Evolutionary conservation across 257 asterid species (phyloP).

Genomic region (Solanum ahanhuiri): DNA sequence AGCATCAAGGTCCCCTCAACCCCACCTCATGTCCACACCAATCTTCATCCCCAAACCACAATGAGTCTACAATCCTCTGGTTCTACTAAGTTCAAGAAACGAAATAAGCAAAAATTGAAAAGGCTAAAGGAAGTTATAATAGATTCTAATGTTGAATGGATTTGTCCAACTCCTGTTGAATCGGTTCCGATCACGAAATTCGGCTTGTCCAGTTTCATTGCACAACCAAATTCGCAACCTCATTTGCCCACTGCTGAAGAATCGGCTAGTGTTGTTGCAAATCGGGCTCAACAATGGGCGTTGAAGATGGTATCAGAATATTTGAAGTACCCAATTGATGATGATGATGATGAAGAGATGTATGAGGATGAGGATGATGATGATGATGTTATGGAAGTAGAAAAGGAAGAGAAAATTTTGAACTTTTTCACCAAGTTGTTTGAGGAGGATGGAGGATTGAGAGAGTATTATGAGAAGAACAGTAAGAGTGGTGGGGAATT

Average conservation of each 20-base stretch:
- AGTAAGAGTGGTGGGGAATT: conserved; percentile 31
- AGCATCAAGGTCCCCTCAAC: not conserved
- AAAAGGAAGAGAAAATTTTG: not conserved
- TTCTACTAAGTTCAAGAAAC: not conserved
- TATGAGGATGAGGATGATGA: not conserved
- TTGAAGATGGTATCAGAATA: not conserved
- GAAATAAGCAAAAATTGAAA: not conserved
- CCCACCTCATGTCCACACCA: not conserved
- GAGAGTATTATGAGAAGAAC: not conserved
- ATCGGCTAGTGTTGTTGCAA: not conserved
- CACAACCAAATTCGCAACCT: not conserved
- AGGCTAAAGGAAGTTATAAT: not conserved
- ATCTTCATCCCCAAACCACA: not conserved
- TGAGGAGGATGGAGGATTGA: not conserved
- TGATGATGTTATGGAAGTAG: not conserved
- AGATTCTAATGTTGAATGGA: not conserved
- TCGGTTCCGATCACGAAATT: not conserved
- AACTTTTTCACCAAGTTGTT: not conserved
- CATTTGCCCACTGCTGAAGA: not conserved
- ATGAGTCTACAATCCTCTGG: not conserved
- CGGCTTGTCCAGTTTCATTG: not conserved
- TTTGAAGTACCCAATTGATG: not conserved
- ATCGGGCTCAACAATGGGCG: not conserved
- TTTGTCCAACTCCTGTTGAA: not conserved
- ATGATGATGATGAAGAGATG: not conserved